Conservation (phyloP, 345 rosid species). For the Lenwebbia sp. region DNA sequence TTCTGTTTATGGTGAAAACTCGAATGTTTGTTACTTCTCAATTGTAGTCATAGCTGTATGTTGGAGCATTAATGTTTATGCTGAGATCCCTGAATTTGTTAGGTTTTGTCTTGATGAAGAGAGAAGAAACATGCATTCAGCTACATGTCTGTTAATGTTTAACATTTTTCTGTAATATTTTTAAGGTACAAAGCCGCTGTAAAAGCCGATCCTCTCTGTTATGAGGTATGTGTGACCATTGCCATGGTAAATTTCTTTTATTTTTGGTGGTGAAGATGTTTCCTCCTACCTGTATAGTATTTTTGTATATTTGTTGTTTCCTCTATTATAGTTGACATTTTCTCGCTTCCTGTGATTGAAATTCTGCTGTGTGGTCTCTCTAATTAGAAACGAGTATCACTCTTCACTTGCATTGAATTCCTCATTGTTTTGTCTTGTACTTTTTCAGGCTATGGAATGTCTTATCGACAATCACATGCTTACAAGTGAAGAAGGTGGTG, state of each 20-base stretch:
- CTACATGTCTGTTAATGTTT: background rate
- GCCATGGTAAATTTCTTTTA: background rate
- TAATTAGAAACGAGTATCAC: background rate
- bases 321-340: background rate
- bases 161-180: constrained; percentile 5
- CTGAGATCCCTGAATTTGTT: background rate
- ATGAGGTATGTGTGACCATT: constrained; percentile 49
- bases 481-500: constrained; percentile 79
- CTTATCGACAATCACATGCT: constrained; percentile 94
- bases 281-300: background rate
- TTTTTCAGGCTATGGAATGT: constrained; percentile 88
- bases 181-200: constrained; percentile 94
- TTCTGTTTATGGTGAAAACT: background rate
- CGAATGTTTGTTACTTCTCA: background rate
- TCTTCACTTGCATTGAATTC: background rate
- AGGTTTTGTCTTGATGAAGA: background rate
- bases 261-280: background rate
- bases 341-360: background rate
- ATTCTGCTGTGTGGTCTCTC: background rate
- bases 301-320: background rate
- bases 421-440: background rate
- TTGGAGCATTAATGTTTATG: background rate
- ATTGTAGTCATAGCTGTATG: background rate
- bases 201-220: constrained; percentile 94
- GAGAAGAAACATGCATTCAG: background rate